Base-by-base conservation (phyloP, 495 filamentous ascomycete species). In the Aspergillus conjunctus region DNA sequence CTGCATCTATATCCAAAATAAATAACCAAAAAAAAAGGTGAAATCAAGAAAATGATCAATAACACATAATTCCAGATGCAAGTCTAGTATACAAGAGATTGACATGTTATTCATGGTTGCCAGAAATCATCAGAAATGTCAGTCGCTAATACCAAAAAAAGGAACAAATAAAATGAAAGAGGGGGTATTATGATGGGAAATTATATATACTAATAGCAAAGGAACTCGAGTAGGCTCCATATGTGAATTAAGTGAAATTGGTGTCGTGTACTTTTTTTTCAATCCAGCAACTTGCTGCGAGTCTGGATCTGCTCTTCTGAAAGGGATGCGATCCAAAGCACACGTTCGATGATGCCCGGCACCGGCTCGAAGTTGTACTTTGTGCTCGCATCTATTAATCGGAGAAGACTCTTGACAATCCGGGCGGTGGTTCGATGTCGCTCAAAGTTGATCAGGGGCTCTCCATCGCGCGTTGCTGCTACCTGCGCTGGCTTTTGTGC, bases 371-470 rank as follows among this genome's bases (percentile, higher is more conserved):
- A 94, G 10, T 80, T 79, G 67, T 98, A 98, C 59, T 92, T 88
- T 26, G 87, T 88, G 72, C 92, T 97, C n/a, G 91, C 89, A 68
- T 98, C 94, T 34, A 98, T 87, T 33, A 97, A 75, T 30, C 93
- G 84, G 51, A 97, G 82, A 49, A 99, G 79, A 65, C 86, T 93
- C 80, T 99, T 98, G 59, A 98, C 90, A 59, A 98, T 91, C n/a
- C 84, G 83, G 2, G 95, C 95, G 26, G 92, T 86, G 17, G 89
- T 92, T 30, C 93, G 89, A 69, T 92, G 93, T 56, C 92, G 87
- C 74, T 98, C 95, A 70, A 98, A 98, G 70, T 99, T 99, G 60
- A 98, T 85, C 51, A 99, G 76, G 30, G 90, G 85, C 62, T 91
- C 89, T 22, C 79, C 77, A 20, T 71, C 65, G 15, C 81, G 83